Conservation (phyloP, 192 early-diverging fungal genomes). For the Coemansia asiatica region DNA sequence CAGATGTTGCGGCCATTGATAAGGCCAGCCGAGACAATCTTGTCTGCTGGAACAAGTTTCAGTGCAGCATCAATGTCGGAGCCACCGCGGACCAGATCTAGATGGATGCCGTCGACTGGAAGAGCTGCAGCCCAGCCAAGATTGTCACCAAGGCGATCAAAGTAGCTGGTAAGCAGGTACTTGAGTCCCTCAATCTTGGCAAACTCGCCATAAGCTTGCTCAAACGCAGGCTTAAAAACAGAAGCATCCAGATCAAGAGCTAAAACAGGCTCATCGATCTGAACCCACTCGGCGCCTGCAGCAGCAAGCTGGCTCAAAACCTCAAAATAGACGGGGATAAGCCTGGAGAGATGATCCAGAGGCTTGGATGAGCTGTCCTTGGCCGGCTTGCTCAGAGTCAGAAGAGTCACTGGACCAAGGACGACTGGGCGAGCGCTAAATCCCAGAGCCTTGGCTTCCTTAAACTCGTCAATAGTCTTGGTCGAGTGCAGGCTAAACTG, state of each 20-base stretch:
- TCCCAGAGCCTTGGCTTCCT: conserved; percentile 88
- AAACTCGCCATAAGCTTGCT: conserved; percentile 33
- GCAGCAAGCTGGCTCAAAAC: conserved; percentile 72
- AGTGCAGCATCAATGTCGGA: conserved; percentile 77
- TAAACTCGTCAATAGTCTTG: conserved; percentile 83
- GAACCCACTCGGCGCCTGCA: conserved; percentile 90
- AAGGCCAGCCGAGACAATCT: conserved; percentile 88
- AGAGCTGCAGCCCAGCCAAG: conserved; percentile 66
- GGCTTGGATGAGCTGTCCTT: conserved; percentile 72
- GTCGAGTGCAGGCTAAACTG: conserved; percentile 66
- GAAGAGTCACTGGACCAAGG: conserved; percentile 88
- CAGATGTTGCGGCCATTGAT: conserved; percentile 98
- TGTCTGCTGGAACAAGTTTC: conserved; percentile 57
- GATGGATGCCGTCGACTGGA: conserved; percentile 82
- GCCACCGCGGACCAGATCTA: conserved; percentile 86
- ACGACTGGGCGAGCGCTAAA: conserved; percentile 91
- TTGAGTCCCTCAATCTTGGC: conserved; percentile 42
- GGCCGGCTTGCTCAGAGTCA: conserved; percentile 81
- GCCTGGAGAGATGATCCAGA: conserved; percentile 69
- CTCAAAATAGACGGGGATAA: conserved; percentile 80
- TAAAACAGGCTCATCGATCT: conserved; percentile 93
- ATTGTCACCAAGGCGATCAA: conserved; percentile 81
- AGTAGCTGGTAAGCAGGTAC: conserved; percentile 90
- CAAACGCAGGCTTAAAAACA: conserved; percentile 76
- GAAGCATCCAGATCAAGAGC: conserved; percentile 79